Conservation (phyloP, 352 stramenopile species). For the Phytophthora nicotianae region DNA sequence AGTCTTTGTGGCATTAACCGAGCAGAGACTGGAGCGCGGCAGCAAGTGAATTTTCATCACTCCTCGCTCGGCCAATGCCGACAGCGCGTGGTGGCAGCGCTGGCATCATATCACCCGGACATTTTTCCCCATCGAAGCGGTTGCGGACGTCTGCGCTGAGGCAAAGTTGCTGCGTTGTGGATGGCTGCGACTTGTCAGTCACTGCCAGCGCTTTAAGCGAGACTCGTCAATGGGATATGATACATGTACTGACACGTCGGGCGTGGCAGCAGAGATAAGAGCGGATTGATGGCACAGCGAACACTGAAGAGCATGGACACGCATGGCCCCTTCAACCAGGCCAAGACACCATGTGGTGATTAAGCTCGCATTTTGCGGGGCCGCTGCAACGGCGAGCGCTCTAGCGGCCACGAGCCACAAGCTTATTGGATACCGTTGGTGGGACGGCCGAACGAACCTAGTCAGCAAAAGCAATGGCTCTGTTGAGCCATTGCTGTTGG, state of each 20-base stretch:
- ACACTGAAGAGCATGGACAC: constrained; percentile 13
- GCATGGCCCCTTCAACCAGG: constrained; percentile 10
- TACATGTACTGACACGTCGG: neutral
- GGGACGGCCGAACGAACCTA: neutral
- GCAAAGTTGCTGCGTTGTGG: constrained; percentile 11
- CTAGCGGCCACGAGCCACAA: constrained; percentile 2
- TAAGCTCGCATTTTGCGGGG: constrained; percentile 9
- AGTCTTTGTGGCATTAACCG: constrained; percentile 18
- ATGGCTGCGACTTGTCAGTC: constrained; percentile 1
- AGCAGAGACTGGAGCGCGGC: constrained; percentile 25
- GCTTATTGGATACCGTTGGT: constrained; percentile 15
- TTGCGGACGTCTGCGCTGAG: constrained; percentile 1
- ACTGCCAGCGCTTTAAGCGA: neutral
- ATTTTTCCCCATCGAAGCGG: constrained; percentile 24
- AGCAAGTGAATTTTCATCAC: constrained; percentile 28
- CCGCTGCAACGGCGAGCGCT: neutral
- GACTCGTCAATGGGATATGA: constrained; percentile 1
- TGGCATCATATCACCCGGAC: constrained; percentile 29
- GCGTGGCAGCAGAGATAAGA: constrained; percentile 6
- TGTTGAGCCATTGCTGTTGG: neutral
- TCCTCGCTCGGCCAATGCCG: constrained; percentile 14
- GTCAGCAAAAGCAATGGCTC: constrained; percentile 5
- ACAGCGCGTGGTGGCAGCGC: neutral
- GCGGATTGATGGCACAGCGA: constrained; percentile 7
- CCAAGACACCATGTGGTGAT: constrained; percentile 11